These are phyloP conservation scores for Tardiomyces digboiensis DNA, from an alignment of 1,139 yeast species.

Conservation along the genomic window DNA sequence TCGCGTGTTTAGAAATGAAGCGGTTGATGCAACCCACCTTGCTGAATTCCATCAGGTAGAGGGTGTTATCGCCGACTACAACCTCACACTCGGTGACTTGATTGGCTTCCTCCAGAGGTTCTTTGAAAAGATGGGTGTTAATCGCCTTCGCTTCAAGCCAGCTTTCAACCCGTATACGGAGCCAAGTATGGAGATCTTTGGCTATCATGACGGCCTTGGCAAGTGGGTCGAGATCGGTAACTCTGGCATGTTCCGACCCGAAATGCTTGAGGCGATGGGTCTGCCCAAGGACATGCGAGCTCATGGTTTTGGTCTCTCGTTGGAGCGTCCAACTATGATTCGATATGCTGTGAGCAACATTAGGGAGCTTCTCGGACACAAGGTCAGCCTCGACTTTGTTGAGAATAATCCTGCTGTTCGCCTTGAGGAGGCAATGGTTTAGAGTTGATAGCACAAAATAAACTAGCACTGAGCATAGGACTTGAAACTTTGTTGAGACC, in stretches of 20 bases:
- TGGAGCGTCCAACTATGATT: constrained; percentile 99
- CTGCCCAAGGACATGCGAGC: constrained; percentile 91
- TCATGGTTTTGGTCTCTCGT: constrained; percentile 94
- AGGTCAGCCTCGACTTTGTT: constrained; percentile 52
- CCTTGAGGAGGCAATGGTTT: constrained; percentile 60
- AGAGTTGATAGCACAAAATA: too few species aligned
- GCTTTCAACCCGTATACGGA: constrained; percentile 99
- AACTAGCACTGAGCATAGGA: too few species aligned
- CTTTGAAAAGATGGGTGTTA: constrained; percentile 96
- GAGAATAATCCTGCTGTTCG: constrained; percentile 98
- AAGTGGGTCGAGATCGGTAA: constrained; percentile 99
- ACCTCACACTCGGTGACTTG: constrained; percentile 88
- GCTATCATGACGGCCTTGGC: constrained; percentile 89
- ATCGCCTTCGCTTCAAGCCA: constrained; percentile 91
- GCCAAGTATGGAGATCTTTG: constrained; percentile 96
- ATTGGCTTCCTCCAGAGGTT: constrained; percentile 98
- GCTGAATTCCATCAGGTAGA: constrained; percentile 99
- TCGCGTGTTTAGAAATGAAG: constrained; percentile 98
- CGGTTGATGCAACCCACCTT: constrained; percentile 99
- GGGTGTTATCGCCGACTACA: constrained; percentile 97
- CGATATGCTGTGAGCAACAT: constrained; percentile 94
- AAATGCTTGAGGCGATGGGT: constrained; percentile 98
- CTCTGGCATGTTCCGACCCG: constrained; percentile 99
- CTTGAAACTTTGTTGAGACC: too few species aligned
- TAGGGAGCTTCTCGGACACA: constrained; percentile 24